A percentile compares a stretch with the other conserved stretches of the same genome.
phyloP scores from a whole-genome alignment of 225 moss, liverwort and hornwort genomes.

The Polytrichum formosum region DNA sequence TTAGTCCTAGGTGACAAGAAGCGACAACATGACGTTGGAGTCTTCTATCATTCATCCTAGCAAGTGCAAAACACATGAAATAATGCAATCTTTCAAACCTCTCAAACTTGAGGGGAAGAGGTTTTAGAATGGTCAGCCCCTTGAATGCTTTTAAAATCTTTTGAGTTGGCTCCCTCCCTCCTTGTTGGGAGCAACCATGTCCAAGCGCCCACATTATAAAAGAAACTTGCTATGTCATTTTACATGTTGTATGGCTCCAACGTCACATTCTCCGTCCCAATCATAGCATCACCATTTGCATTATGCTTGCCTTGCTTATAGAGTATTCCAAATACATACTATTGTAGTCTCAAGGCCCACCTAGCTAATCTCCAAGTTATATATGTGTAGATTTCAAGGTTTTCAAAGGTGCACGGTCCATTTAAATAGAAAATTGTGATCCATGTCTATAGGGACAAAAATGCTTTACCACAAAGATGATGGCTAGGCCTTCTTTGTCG shows the following conservation, averaged over 20 bases:
- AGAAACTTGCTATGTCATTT: background rate
- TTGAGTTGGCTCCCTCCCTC: background rate
- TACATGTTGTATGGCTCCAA: background rate
- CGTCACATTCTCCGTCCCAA: background rate
- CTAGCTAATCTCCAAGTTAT: background rate
- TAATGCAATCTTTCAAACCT: background rate
- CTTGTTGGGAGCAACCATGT: background rate
- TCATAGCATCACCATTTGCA: background rate
- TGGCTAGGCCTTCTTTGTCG: background rate
- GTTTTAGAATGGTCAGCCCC: background rate
- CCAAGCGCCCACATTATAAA: background rate
- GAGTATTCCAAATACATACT: background rate
- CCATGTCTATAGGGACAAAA: background rate
- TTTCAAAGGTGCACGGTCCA: background rate
- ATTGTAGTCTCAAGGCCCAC: background rate
- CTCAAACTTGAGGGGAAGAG: background rate
- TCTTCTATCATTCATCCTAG: background rate
- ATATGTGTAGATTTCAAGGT: background rate
- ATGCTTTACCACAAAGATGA: background rate
- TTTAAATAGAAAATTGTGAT: background rate
- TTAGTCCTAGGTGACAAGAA: background rate
- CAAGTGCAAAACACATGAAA: background rate
- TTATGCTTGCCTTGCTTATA: background rate
- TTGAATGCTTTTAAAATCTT: background rate
- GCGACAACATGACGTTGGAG: background rate